Evolutionary conservation across 371 early-diverging fungal species (phyloP), one percentile per base, ranked within the genome.

Genomic region (Mucor sp.): DNA sequence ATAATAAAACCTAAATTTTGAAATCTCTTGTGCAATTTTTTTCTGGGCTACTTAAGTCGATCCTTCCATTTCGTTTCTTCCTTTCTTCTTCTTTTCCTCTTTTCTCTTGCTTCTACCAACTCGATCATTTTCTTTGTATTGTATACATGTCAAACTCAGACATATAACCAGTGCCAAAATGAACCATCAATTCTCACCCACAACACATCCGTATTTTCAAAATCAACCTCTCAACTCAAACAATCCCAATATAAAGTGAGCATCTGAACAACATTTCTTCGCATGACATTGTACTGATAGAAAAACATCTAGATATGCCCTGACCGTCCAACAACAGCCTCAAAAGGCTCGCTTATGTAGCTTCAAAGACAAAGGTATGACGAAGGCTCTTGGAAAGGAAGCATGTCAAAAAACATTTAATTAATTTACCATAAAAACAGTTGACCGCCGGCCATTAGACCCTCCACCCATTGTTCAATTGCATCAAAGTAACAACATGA

Each of bases 301-400:
- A 48, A 47, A 23, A 48, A 25, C 21, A 47, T 43, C 4, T 62
- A 74, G 71, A 9, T 78, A 76, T 62, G 25, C 59, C 7, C 57
- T 81, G 17, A 64, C 76, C 28, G 79, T 87, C 25, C 77, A 77
- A 25, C 87, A 87, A 63, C 83, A 85, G 48, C 87, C 87, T 3
- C 50, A 65, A 61, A 83, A 80, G 58, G 87, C 85, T 27, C 68
- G 85, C 39, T 78, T 84, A 35, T 85, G 87, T 68, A 85, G 85
- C 67, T 80, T 78, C 56, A 83, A 82, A 63, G 87, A 87, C 43
- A 80, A 83, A 81, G 86, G 83, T 77, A 64, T 12, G 25, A 12
- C 35, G 19, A 33, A 19, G 44, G 14, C 57, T 19, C 28, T 25
- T 35, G 17, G 19, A 32, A 60, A n/a, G 55, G 39, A 44, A 47